Percentiles rank a stretch among this genome's conserved stretches.
Evolutionary conservation across 208 protist species (phyloP).

Genomic region (Trypanosoma brucei): DNA sequence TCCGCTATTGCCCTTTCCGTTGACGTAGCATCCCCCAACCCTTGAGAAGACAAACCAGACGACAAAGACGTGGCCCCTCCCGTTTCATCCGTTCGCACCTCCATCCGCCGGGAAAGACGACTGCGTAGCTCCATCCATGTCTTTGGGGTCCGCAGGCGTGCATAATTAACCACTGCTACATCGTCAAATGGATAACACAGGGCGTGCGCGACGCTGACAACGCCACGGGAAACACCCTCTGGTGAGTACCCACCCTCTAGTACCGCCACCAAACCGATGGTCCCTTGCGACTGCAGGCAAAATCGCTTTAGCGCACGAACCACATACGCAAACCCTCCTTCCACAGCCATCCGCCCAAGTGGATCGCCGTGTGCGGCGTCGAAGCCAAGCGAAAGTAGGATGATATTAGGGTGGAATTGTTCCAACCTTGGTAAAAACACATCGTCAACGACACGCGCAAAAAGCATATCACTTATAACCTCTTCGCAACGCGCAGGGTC

Average conservation of each 20-base stretch:
- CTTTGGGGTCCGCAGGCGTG: conserved; percentile 23
- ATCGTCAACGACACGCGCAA: conserved; percentile 38
- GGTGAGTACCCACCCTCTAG: conserved; percentile 83
- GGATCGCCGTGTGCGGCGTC: conserved; percentile 90
- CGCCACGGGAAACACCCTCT: conserved; percentile 54
- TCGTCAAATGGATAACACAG: conserved; percentile 48
- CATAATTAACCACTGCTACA: conserved; percentile 27
- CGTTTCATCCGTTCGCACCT: conserved; percentile 19
- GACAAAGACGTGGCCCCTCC: conserved; percentile 13
- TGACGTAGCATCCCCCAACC: neutral
- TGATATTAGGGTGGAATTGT: conserved; percentile 64
- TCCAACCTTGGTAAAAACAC: conserved; percentile 74
- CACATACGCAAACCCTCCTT: conserved; percentile 59
- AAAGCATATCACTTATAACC: conserved; percentile 76
- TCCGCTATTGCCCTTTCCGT: conserved; percentile 14
- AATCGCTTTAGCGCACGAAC: conserved; percentile 48
- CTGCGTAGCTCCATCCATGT: conserved; percentile 60
- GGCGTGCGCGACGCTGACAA: conserved; percentile 51
- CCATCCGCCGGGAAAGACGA: conserved; percentile 28
- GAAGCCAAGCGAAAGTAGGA: conserved; percentile 89
- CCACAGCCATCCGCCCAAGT: conserved; percentile 77
- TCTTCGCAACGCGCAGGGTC: conserved; percentile 43
- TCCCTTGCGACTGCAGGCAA: conserved; percentile 29
- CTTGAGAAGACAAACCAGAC: neutral
- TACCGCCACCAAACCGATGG: conserved; percentile 46